A percentile compares a stretch with the other conserved stretches of the same genome.
These are phyloP conservation scores for Mortierella claussenii DNA, from an alignment of 192 early-diverging fungal species.

Conservation along the genomic window DNA sequence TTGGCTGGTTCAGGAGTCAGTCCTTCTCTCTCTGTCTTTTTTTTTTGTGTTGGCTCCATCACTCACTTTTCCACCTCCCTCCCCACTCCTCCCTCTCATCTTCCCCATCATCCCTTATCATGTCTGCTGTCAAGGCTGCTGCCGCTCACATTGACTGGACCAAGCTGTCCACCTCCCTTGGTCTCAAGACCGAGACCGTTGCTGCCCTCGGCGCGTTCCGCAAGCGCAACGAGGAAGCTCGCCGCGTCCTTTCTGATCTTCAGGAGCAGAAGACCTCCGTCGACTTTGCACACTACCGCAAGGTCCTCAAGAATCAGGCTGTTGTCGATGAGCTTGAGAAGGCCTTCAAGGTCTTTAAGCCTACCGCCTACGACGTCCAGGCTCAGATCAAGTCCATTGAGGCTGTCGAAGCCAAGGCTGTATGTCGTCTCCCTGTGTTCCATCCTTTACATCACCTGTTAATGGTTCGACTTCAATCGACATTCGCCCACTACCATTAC, in stretches of 20 bases:
- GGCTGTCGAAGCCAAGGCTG: slow-evolving; percentile 81
- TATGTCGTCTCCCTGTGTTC: slow-evolving; percentile 53
- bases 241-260: slow-evolving; percentile 83
- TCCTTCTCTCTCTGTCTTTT: slow-evolving; percentile 8
- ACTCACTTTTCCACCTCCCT: slow-evolving; percentile 2
- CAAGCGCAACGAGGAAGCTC: slow-evolving; percentile 92
- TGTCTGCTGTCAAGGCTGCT: slow-evolving; percentile 56
- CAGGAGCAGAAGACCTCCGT: slow-evolving; percentile 83
- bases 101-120: slow-evolving; percentile 27
- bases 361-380: slow-evolving; percentile 82
- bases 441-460: neutral
- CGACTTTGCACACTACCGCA: slow-evolving; percentile 91
- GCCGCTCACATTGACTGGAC: slow-evolving; percentile 90
- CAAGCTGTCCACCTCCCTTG: slow-evolving; percentile 82
- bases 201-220: slow-evolving; percentile 90
- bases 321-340: slow-evolving; percentile 93
- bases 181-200: slow-evolving; percentile 89
- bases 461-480: neutral
- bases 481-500: neutral
- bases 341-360: slow-evolving; percentile 81
- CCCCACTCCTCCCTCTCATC: slow-evolving; percentile 8
- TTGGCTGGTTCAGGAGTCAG: neutral
- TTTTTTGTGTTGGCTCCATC: too few species aligned
- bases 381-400: slow-evolving; percentile 87
- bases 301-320: slow-evolving; percentile 88